A percentile compares a stretch with the other conserved stretches of the same genome.
Conservation (phyloP, 169 alveolate species). For the Plasmodium malariae region DNA sequence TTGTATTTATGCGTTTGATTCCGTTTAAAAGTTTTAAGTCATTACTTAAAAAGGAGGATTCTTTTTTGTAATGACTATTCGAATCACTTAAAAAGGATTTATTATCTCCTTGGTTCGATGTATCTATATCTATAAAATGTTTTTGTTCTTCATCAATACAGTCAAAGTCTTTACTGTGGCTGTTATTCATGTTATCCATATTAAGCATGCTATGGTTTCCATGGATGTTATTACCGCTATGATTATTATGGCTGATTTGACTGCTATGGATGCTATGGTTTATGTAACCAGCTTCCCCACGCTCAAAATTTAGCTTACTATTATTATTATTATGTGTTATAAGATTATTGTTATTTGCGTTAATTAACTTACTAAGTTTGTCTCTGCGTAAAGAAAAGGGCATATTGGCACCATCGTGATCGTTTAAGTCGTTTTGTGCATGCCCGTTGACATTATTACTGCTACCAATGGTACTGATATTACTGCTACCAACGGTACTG, state of each 20-base stretch:
- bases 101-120: constrained; percentile 1
- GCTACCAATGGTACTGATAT: too few relatives aligned
- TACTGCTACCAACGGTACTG: too few relatives aligned
- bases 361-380: constrained; percentile 21
- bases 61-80: constrained; percentile 22
- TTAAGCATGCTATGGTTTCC: too few relatives aligned
- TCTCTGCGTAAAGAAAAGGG: constrained; percentile 10
- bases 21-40: constrained; percentile 25
- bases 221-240: too few relatives aligned
- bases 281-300: not conserved
- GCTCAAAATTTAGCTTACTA: too few relatives aligned
- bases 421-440: constrained; percentile 27
- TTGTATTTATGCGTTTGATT: constrained; percentile 11
- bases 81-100: constrained; percentile 12
- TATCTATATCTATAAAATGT: constrained; percentile 5
- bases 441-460: too few relatives aligned
- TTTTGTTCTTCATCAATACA: constrained; percentile 8
- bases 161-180: not conserved
- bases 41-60: constrained; percentile 18
- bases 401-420: not conserved
- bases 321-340: not conserved
- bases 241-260: not conserved
- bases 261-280: not conserved
- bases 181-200: too few relatives aligned
- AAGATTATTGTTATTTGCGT: constrained; percentile 2